These are phyloP conservation scores for Rhizopus stolonifer DNA, from an alignment of 371 early-diverging fungal species.

Conservation along the genomic window DNA sequence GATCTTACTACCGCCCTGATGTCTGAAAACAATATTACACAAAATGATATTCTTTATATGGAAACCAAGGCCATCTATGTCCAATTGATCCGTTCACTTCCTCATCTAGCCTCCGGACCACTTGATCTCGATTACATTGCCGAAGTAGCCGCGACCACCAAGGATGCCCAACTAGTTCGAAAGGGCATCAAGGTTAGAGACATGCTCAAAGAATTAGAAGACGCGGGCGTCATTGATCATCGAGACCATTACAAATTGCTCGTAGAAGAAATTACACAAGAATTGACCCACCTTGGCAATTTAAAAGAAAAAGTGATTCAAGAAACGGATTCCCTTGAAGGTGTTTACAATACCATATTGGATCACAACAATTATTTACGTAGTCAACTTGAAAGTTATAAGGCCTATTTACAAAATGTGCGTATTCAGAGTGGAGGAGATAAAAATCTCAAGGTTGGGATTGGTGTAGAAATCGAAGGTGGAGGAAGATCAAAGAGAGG, in stretches of 20 bases:
- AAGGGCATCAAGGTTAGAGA: slow-evolving; percentile 93
- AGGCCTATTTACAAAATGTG: slow-evolving; percentile 93
- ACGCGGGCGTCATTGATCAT: slow-evolving; percentile 71
- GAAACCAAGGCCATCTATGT: slow-evolving; percentile 93
- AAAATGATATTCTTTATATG: slow-evolving; percentile 92
- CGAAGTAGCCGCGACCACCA: slow-evolving; percentile 79
- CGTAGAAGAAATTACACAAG: slow-evolving; percentile 85
- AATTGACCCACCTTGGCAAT: slow-evolving; percentile 87
- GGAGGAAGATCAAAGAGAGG: slow-evolving; percentile 37
- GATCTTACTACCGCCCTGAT: slow-evolving; percentile 58
- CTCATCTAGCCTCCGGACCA: slow-evolving; percentile 53
- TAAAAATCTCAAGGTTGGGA: slow-evolving; percentile 39
- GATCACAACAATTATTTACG: slow-evolving; percentile 92
- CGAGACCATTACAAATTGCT: slow-evolving; percentile 78
- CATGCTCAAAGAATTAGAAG: slow-evolving; percentile 86
- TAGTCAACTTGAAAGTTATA: slow-evolving; percentile 90
- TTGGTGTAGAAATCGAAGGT: slow-evolving; percentile 51
- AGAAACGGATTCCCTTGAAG: slow-evolving; percentile 75
- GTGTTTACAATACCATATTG: slow-evolving; percentile 88
- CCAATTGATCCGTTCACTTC: slow-evolving; percentile 85
- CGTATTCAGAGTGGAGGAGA: slow-evolving; percentile 78
- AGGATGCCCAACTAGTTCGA: slow-evolving; percentile 82
- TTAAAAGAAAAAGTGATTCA: slow-evolving; percentile 82
- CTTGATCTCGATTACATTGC: slow-evolving; percentile 73
- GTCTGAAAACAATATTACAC: slow-evolving; percentile 85